Evolutionary conservation across 768 basidiomycete species (phyloP).

Genomic region (Auricularia heimuer): DNA sequence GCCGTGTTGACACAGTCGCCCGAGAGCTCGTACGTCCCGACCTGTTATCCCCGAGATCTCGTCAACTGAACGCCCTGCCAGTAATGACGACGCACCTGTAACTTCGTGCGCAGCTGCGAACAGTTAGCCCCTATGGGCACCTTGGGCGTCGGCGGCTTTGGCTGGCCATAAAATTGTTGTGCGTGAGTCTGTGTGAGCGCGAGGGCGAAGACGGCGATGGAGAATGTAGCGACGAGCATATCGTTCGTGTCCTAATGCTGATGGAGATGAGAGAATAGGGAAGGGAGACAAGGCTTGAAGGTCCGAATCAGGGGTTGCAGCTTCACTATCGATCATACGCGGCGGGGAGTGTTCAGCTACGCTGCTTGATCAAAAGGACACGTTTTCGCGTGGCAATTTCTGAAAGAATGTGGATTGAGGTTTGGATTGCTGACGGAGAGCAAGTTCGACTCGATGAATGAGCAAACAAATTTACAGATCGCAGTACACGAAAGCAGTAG

Average conservation of each 20-base stretch:
- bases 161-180: neutral
- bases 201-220: neutral
- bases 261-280: too few relatives aligned
- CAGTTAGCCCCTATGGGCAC: neutral
- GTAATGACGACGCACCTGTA: neutral
- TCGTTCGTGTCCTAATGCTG: neutral
- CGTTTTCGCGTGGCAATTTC: too few relatives aligned
- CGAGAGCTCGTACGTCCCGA: constrained; percentile 68
- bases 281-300: too few relatives aligned
- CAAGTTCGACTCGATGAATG: too few relatives aligned
- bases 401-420: too few relatives aligned
- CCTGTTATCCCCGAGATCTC: constrained; percentile 18
- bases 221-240: neutral
- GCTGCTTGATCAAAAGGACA: too few relatives aligned
- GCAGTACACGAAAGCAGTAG: neutral
- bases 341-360: too few relatives aligned
- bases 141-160: neutral
- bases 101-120: neutral
- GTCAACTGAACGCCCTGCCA: neutral
- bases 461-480: neutral
- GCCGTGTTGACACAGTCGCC: constrained; percentile 64
- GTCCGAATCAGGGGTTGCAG: too few relatives aligned
- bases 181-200: neutral
- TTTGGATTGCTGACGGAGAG: too few relatives aligned
- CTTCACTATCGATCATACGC: too few relatives aligned